phyloP scores from a whole-genome alignment of 768 basidiomycete species.

The Grammothele lineata region DNA sequence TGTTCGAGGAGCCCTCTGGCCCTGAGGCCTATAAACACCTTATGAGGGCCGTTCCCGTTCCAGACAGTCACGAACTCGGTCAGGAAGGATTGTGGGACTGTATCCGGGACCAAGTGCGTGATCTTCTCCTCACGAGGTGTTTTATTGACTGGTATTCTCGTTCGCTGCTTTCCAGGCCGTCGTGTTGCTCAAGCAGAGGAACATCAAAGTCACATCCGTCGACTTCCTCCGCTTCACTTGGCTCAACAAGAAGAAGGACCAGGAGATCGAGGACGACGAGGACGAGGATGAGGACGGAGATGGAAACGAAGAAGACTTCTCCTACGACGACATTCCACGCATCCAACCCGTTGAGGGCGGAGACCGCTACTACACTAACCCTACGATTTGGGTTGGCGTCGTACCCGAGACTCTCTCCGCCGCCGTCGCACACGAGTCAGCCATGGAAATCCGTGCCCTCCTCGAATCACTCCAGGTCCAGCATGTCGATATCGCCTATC shows the following conservation, averaged over 20 bases:
- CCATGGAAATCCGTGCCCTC: not conserved
- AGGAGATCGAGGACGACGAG: conserved; percentile 1
- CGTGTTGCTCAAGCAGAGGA: conserved; percentile 6
- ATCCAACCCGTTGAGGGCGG: too few species aligned
- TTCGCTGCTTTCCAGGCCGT: conserved; percentile 14
- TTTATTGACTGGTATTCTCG: conserved; percentile 12
- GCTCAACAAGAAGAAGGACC: conserved; percentile 6
- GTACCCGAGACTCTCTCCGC: not conserved
- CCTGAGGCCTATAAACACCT: conserved; percentile 11
- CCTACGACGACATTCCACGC: too few species aligned
- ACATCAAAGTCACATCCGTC: conserved; percentile 12
- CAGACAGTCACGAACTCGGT: conserved; percentile 16
- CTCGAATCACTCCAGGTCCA: conserved; percentile 2
- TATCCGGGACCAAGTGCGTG: not conserved
- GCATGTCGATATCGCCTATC: conserved; percentile 8
- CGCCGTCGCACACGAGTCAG: not conserved
- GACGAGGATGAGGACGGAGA: too few species aligned
- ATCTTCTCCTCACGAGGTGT: conserved; percentile 18
- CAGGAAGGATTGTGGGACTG: conserved; percentile 3
- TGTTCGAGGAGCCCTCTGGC: conserved; percentile 15
- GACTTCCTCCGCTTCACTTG: conserved; percentile 15
- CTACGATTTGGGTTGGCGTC: conserved; percentile 7
- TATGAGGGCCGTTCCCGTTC: conserved; percentile 20
- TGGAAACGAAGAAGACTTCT: too few species aligned
- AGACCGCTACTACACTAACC: conserved; percentile 8